Evolutionary conservation across 352 stramenopile genomes (phyloP), one percentile per base, ranked within the genome.

Genomic region (Phytophthora vignae): DNA sequence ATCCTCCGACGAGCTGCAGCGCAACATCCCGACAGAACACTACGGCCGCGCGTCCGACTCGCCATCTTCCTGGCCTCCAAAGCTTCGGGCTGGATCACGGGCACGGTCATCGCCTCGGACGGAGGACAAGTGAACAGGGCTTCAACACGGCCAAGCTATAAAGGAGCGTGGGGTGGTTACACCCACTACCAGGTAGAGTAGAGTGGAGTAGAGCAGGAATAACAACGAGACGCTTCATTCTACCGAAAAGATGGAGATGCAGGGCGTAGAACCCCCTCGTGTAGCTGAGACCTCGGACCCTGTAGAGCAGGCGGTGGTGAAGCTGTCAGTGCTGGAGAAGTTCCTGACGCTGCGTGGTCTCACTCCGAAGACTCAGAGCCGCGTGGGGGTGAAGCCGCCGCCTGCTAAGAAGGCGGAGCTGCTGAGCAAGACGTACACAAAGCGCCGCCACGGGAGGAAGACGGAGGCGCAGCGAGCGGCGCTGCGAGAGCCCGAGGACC

Each of bases 41-140:
- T 83, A 92, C 69, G 96, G 97, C 15, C 71, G 90, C 48, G 74
- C 85, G 22, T 83, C 95, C 60, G 97, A 99, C 84, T 97, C 12
- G 94, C 88, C 48, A 87, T 99, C 62, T 99, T 98, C 76, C 68
- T 99, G 50, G 85, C 87, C 19, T 98, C 90, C 44, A 86, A 84
- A 61, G 97, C 93, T 7, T 95, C 90, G 0, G 82, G 88, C 12
- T 99, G 92, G 92, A 94, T 97, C 70, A 98, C 95, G 11, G 97
- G 97, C 22, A 87, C 93, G 60, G 87, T 98, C 62, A 84, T 99
- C 56, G 88, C 85, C 55, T 92, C 97, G 19, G 97, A 99, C 77
- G 97, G 97, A 33, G 97, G 97, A 3, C 77, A 88, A 59, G 71
- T 92, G 4, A 90, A 66, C 81, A 79, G 29, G 58, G 67, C 64